Percentiles rank a stretch among this genome's conserved stretches.
phyloP scores from a whole-genome alignment of 2,329 filamentous ascomycete species.

The Remersonia thermophila region DNA sequence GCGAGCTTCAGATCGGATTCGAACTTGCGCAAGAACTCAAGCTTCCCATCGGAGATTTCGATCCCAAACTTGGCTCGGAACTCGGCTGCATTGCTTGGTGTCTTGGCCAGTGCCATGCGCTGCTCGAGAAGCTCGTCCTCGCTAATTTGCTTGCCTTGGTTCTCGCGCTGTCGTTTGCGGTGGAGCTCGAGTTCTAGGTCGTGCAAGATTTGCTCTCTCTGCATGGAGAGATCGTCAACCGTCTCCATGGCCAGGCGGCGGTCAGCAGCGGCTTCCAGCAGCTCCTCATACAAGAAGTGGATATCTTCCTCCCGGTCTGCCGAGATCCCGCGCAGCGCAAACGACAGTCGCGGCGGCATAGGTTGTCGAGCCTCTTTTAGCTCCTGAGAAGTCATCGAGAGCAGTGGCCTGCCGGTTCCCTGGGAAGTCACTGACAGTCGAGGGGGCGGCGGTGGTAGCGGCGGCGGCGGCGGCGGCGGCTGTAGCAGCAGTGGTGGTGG shows the following conservation, averaged over 20 bases:
- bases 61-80: slow-evolving; percentile 13
- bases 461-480: not conserved
- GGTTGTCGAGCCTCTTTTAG: slow-evolving; percentile 3
- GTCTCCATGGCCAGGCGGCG: slow-evolving; percentile 36
- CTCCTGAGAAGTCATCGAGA: not conserved
- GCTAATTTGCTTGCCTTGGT: slow-evolving; percentile 18
- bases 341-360: slow-evolving; percentile 5
- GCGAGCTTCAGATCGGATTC: slow-evolving; percentile 25
- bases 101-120: slow-evolving; percentile 15
- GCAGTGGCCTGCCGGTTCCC: too few species aligned
- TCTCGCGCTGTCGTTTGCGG: slow-evolving; percentile 11
- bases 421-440: too few species aligned
- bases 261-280: slow-evolving; percentile 32
- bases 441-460: too few species aligned
- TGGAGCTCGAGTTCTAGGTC: slow-evolving; percentile 21
- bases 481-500: too few species aligned
- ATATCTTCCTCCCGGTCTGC: slow-evolving; percentile 21
- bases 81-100: slow-evolving; percentile 13
- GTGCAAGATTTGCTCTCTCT: slow-evolving; percentile 27
- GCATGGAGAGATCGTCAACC: slow-evolving; percentile 30
- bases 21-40: slow-evolving; percentile 34
- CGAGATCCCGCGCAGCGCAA: slow-evolving; percentile 19
- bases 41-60: slow-evolving; percentile 25
- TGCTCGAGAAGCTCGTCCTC: slow-evolving; percentile 27
- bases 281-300: slow-evolving; percentile 35